Evolutionary conservation across 495 filamentous ascomycete genomes (phyloP), one percentile per base, ranked within the genome.

Genomic region (Neurospora terricola): DNA sequence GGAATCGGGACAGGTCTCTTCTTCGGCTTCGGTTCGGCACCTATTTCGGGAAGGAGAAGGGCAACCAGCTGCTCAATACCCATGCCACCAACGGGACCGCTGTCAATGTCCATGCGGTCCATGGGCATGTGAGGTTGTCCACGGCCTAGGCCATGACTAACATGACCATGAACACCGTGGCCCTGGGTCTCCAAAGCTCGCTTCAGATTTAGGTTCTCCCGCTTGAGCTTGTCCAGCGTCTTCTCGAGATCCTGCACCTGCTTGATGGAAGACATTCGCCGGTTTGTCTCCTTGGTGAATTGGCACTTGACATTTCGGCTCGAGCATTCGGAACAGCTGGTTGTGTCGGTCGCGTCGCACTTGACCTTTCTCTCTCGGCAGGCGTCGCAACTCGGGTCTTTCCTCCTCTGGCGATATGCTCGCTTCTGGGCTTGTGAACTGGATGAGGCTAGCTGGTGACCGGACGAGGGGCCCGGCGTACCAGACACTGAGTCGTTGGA

Each of bases 221-320:
- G 87, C 75, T 88, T 91, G 42, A 93, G 87, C 45, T 88, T 86
- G 36, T 89, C 85, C 71, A 99, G 88, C 81, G 97, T 95, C 82
- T 93, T 96, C 81, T 98, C 94, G 34, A 99, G 85, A 81, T 99
- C 96, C 82, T 99, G 96, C 4, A 98, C 93, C 85, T 98, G 96
- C 90, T 98, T 99, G 81, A 98, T 98, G 16, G 94, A 97, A 68
- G 96, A 98, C 96, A 99, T 99, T 75, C 96, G 90, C 69, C 96
- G 90, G 82, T 99, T 99, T 27, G 96, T 98, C 81, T 99, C 96
- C 84, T 99, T 99, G 66, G 96, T 99, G 80, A 99, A 99, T 81
- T 97, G 95, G 78, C 96, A 99, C 79, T 96, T 96, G 69, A 97
- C 94, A 79, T 93, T 94, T 75, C 96, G 89, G 78, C 93, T 97